Base-by-base conservation (phyloP, 306 rosid species). In the Cicer yamashitae region DNA sequence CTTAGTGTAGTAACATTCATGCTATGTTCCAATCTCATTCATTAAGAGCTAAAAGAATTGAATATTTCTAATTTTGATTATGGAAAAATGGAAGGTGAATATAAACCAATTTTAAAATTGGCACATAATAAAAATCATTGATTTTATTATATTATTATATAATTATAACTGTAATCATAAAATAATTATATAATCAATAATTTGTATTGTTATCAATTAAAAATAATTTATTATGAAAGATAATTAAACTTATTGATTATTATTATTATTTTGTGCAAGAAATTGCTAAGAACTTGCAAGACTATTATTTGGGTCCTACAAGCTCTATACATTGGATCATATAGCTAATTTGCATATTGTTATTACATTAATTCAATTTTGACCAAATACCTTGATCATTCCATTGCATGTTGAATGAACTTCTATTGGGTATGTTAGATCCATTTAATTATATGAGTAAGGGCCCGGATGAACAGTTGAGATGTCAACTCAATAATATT, bases 281-380 rank as follows among this genome's bases (percentile, higher is more conserved):
- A 81, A 74, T 41, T 78, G 30, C 73, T 10, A 50, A 54, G 81
- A 81, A 74, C 56, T 41, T 73, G 9, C 67, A 34, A 2, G 8
- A 70, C 6, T 20, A 12, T 52, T 78, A 13, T 30, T 10, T 15
- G 57, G 74, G 44, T 20, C 76, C 76, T 69, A 47, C 70, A 70
- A 63, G 3, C 73, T 50, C 48, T 63, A 41, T 75, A 70, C 78
- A 75, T 47, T 75, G 81, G 77, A 80, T 59, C 11, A 72, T 50
- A 47, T 68, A 40, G 68, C 40, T 66, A 57, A 50, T 43, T 59
- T n/a, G 40, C 56, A 66, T 43, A 44, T 64, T 66, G 14, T 11
- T 61, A 67, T 56, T 57, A n/a, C 63, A 34, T 50, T 18, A 62
- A 34, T 50, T 18, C 17, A 61, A 50, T 51, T 58, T 67, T 67